Conservation (phyloP, 208 protist species). For the Blechomonas ayalai region DNA sequence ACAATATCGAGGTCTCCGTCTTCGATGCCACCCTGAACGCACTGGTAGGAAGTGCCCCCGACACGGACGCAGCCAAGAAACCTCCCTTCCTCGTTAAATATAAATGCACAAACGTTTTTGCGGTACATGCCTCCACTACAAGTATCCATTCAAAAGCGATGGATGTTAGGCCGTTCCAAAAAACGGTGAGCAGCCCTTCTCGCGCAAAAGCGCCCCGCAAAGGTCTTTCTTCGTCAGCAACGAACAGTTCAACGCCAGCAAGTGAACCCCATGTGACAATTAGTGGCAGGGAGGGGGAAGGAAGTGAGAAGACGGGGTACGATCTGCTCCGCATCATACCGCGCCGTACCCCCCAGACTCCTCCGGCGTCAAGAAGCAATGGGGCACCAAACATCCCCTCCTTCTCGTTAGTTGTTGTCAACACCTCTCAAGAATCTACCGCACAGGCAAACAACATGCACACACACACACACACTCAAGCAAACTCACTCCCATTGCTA, state of each 20-base stretch:
- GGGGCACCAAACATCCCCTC: background rate
- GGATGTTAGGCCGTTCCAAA: too few relatives aligned
- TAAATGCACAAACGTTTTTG: slow-evolving; percentile 63
- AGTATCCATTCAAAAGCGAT: too few relatives aligned
- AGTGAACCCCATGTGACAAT: background rate
- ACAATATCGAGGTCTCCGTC: slow-evolving; percentile 37
- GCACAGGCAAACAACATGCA: slow-evolving; percentile 1
- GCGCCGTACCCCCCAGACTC: background rate
- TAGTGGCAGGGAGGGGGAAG: too few relatives aligned
- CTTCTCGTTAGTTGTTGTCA: background rate
- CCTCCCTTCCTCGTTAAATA: slow-evolving; percentile 62
- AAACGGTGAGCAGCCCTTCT: background rate
- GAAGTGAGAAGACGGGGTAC: too few relatives aligned
- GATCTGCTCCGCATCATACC: too few relatives aligned
- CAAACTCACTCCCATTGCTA: background rate
- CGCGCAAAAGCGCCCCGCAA: slow-evolving; percentile 2
- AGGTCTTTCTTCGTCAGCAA: too few relatives aligned
- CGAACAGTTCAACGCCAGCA: slow-evolving; percentile 1
- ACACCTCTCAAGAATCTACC: background rate
- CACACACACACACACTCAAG: slow-evolving; percentile 9
- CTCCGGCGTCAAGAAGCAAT: slow-evolving; percentile 1
- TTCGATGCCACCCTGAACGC: slow-evolving; percentile 78
- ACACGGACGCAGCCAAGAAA: slow-evolving; percentile 64
- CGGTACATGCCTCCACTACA: slow-evolving; percentile 45
- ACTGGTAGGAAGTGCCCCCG: slow-evolving; percentile 33